A percentile compares a stretch with the other conserved stretches of the same genome.
Conservation (phyloP, 805 yeast species). For the Ogataea philodendri region DNA sequence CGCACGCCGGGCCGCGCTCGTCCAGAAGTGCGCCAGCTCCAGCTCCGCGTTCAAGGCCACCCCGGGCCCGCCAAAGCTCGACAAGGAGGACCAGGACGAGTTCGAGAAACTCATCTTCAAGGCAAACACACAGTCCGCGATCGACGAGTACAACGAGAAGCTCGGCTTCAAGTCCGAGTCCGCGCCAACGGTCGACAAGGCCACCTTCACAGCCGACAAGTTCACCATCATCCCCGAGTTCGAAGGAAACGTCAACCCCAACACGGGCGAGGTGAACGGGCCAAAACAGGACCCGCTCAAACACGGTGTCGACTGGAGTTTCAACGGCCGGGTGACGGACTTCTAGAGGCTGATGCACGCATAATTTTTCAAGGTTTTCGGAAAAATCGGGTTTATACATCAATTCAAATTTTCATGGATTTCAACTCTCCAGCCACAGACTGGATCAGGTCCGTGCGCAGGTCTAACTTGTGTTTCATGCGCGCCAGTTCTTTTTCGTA, state of each 20-base stretch:
- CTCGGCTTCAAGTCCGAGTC: slow-evolving; percentile 33
- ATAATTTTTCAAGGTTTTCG: slow-evolving; percentile 11
- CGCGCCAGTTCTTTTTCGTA: slow-evolving; percentile 12
- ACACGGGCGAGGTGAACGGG: slow-evolving; percentile 94
- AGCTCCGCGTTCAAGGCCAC: slow-evolving; percentile 22
- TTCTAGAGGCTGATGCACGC: slow-evolving; percentile 44
- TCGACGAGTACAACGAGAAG: slow-evolving; percentile 62
- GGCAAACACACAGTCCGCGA: slow-evolving; percentile 76
- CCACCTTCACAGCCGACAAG: slow-evolving; percentile 63
- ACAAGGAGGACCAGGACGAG: slow-evolving; percentile 82
- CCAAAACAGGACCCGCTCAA: slow-evolving; percentile 95
- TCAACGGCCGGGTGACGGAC: slow-evolving; percentile 95
- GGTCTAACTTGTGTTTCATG: slow-evolving; percentile 22
- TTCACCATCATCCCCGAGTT: slow-evolving; percentile 87
- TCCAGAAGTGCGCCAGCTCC: slow-evolving; percentile 2
- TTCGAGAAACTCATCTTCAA: slow-evolving; percentile 81
- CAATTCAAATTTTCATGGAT: slow-evolving; percentile 3
- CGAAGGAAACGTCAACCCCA: slow-evolving; percentile 90
- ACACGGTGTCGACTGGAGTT: slow-evolving; percentile 85
- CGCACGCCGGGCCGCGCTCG: neutral
- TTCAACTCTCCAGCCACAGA: slow-evolving; percentile 10
- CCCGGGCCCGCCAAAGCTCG: slow-evolving; percentile 68
- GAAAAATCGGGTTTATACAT: slow-evolving; percentile 13
- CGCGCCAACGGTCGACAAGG: slow-evolving; percentile 48
- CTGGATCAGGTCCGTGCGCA: slow-evolving; percentile 6